Evolutionary conservation across 805 yeast genomes (phyloP), one percentile per base, ranked within the genome.

Genomic region (Cyberlindnera samutprakarnensis): DNA sequence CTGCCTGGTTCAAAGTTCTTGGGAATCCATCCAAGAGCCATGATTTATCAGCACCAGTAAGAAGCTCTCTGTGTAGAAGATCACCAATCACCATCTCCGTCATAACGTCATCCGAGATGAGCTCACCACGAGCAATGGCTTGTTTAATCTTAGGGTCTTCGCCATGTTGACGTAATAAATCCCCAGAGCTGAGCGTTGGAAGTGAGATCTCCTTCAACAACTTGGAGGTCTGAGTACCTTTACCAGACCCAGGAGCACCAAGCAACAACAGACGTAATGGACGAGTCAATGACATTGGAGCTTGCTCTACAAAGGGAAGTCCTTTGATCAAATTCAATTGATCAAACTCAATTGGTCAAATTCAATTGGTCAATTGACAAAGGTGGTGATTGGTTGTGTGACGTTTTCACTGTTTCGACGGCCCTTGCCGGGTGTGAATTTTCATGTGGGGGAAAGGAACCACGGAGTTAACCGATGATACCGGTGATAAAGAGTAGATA

Each of bases 241-340:
- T 88, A 1, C 97, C 97, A 1, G 95, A 70, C 0, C 97, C 97
- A 1, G 97, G 97, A 0, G 96, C 95, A 4, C 96, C 96, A 17
- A 90, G 60, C 7, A 88, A 62, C 18, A 88, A 64, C 23, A 86
- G 56, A 46, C 96, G 62, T 13, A 81, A 52, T 2, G 88, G 78
- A 4, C n/a, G n/a, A n/a, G n/a, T n/a, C n/a, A n/a, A n/a, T n/a
- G n/a, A n/a, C n/a, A n/a, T n/a, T n/a, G n/a, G n/a, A n/a, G n/a
- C n/a, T n/a, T n/a, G n/a, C n/a, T n/a, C n/a, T n/a, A n/a, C n/a
- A n/a, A n/a, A n/a, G n/a, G n/a, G n/a, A n/a, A n/a, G n/a, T n/a
- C n/a, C n/a, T n/a, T n/a, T n/a, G n/a, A n/a, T n/a, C n/a, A n/a
- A n/a, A n/a, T n/a, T n/a, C n/a, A n/a, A n/a, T n/a, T n/a, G n/a